Evolutionary conservation across 1,284 basidiomycete species (phyloP).

Genomic region (Rhodotorula sp.): DNA sequence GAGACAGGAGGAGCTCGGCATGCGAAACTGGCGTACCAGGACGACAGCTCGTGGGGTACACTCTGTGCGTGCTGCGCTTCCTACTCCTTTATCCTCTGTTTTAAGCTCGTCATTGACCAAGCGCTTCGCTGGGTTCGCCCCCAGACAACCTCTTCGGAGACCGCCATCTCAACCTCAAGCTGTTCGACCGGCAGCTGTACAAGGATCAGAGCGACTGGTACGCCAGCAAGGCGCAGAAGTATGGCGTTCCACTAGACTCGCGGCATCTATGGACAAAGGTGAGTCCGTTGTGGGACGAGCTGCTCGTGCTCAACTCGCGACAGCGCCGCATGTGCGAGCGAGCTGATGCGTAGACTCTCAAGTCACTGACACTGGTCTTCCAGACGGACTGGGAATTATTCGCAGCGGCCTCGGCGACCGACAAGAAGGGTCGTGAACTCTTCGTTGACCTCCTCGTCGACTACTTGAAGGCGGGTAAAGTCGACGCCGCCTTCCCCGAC

Average conservation of each 20-base stretch:
- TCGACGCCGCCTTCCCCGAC: conserved; percentile 49
- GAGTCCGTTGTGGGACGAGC: neutral
- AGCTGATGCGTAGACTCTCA: no score
- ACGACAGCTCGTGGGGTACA: conserved; percentile 48
- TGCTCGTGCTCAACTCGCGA: neutral
- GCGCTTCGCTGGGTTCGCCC: neutral
- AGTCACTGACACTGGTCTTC: neutral
- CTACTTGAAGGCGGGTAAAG: conserved; percentile 45
- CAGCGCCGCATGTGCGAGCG: no score
- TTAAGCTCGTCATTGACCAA: neutral
- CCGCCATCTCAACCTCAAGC: conserved; percentile 46
- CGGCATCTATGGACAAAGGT: conserved; percentile 48
- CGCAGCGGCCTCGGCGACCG: conserved; percentile 45
- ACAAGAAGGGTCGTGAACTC: conserved; percentile 42
- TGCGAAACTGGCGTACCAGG: conserved; percentile 49
- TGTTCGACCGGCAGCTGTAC: conserved; percentile 48
- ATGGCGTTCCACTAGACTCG: conserved; percentile 48
- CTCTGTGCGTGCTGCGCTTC: conserved; percentile 36
- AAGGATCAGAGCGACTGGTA: conserved; percentile 48
- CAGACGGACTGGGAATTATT: conserved; percentile 50
- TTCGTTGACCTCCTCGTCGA: conserved; percentile 46
- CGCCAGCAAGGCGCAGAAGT: conserved; percentile 43
- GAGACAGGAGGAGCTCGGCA: conserved; percentile 40
- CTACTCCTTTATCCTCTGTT: no score
- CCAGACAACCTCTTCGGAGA: conserved; percentile 47